Evolutionary conservation across 495 filamentous ascomycete genomes (phyloP), one percentile per base, ranked within the genome.

Genomic region (Aspergillus homomorphus): DNA sequence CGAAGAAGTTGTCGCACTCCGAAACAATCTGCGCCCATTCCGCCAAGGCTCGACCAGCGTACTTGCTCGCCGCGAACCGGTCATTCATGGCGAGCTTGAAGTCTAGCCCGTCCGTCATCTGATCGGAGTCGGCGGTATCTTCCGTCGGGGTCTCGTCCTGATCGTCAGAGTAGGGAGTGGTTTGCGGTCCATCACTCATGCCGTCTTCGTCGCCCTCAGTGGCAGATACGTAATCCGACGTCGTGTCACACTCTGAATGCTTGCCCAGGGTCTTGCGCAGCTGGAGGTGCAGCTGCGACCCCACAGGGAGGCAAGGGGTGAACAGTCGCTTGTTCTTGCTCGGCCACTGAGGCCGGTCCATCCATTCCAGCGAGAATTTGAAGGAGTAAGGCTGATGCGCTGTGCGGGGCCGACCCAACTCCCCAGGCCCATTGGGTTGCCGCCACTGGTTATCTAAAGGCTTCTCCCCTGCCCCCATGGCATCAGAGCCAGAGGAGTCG

Each of bases 1-100:
- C 90, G 48, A 93, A 89, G 72, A 98, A 98, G 66, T 86, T 90
- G 68, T 98, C 92, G 73, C 87, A 92, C 70, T 98, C 94, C 22
- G 80, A 80, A 8, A 97, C 86, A 38, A 97, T 83, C 20, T 90
- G 73, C 15, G 84, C 77, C 94, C 94, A 98, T 71, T 98, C 94
- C 1, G 93, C 92, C 51, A 98, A 79, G 1, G 94, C 91, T 46
- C 93, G 84, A 2, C 94, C 94, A 7, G 85, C 79, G 71, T 98
- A 98, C 60, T 86, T 90, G 57, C 81, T 84, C 23, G 77, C 71
- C 33, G 68, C 75, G 26, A 73, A 28, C 18, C 70, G 57, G 33
- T 74, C 69, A 18, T 65, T 64, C 16, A 59, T 43, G n/a, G 54
- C 57, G 26, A 54, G 51, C 26, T 58, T 57, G 1, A 53, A 49